Evolutionary conservation across 139 green algal genomes (phyloP).

Genomic region (Microglena sp.): DNA sequence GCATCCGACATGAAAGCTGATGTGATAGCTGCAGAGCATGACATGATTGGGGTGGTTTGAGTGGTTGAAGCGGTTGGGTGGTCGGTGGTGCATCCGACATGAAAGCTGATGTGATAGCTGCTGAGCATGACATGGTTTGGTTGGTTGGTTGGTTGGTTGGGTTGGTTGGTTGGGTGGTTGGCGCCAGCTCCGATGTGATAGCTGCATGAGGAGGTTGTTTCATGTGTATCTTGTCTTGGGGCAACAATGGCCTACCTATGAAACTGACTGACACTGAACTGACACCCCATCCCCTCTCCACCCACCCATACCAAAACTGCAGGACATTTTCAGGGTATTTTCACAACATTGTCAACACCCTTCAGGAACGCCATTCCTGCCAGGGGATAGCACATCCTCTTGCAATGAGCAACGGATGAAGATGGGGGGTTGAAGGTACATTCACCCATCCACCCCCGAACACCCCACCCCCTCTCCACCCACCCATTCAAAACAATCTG

Average conservation of each 20-base stretch:
- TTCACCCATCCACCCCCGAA: too few species aligned
- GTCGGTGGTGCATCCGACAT: constrained; percentile 88
- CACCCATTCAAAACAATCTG: neutral
- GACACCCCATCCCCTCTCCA: too few species aligned
- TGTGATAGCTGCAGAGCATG: neutral
- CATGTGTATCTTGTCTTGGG: too few species aligned
- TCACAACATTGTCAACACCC: constrained; percentile 9
- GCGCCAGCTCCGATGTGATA: neutral
- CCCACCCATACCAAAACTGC: neutral
- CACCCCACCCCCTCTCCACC: too few species aligned
- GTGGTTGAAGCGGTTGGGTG: constrained; percentile 97
- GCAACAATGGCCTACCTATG: too few species aligned
- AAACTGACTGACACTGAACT: too few species aligned
- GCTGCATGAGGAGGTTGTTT: neutral
- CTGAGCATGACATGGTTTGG: neutral
- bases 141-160: neutral
- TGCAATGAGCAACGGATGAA: constrained; percentile 82
- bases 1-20: neutral
- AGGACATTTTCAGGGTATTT: neutral
- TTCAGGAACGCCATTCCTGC: constrained; percentile 27
- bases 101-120: constrained; percentile 80
- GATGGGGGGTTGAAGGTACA: constrained; percentile 75
- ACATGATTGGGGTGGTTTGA: too few species aligned
- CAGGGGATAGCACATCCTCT: constrained; percentile 69
- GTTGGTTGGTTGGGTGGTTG: neutral